A percentile compares a stretch with the other conserved stretches of the same genome.
These are phyloP conservation scores for Ganoderma lucidum DNA, from an alignment of 1,284 basidiomycete species.

Conservation along the genomic window DNA sequence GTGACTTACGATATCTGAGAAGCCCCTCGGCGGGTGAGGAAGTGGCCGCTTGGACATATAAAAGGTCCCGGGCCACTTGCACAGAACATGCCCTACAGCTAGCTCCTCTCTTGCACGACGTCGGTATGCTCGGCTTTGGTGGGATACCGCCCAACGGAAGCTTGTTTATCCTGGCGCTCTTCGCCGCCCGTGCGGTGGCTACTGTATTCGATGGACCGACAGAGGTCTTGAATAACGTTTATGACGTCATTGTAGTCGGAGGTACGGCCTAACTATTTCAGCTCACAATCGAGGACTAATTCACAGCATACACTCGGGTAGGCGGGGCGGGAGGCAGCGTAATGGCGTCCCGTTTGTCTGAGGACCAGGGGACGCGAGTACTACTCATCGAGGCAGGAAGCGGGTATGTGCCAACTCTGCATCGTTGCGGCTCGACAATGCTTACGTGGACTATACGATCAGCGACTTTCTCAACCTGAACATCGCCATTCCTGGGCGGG, in stretches of 20 bases:
- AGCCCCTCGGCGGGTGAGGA: too few species aligned
- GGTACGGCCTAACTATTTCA: neutral
- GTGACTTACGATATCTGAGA: too few species aligned
- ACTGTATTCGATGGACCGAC: neutral
- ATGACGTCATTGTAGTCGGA: conserved; percentile 5
- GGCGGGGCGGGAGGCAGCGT: conserved; percentile 41
- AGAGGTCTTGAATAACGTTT: neutral
- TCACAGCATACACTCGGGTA: neutral
- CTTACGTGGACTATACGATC: too few species aligned
- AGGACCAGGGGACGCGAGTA: conserved; percentile 25
- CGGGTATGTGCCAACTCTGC: neutral
- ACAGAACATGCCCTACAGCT: too few species aligned
- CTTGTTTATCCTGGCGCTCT: neutral
- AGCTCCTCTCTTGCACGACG: too few species aligned
- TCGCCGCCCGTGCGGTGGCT: neutral
- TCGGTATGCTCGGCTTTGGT: too few species aligned
- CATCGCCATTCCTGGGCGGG: conserved; percentile 15
- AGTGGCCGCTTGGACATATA: too few species aligned
- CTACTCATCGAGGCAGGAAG: conserved; percentile 35
- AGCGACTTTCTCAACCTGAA: conserved; percentile 18
- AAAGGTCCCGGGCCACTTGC: too few species aligned
- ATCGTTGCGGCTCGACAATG: neutral
- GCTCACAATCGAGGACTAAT: neutral
- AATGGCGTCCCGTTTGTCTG: conserved; percentile 31
- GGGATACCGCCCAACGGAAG: too few species aligned